These are phyloP conservation scores for Blastocystis sp. DNA, from an alignment of 352 stramenopile species.

Conservation along the genomic window DNA sequence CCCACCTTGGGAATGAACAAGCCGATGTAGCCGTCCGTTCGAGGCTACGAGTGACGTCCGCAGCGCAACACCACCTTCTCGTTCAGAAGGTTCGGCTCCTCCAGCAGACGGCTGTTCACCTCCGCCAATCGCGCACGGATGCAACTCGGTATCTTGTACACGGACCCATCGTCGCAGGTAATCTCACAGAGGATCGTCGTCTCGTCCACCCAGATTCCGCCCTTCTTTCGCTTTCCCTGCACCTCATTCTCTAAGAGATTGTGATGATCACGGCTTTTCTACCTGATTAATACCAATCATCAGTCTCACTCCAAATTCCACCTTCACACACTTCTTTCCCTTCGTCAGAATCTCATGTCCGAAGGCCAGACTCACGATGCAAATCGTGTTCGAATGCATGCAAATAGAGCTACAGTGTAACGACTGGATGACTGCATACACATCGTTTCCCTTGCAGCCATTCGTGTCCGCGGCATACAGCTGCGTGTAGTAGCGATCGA, in stretches of 20 bases:
- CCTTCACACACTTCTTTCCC: slow-evolving; percentile 42
- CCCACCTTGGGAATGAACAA: slow-evolving; percentile 67
- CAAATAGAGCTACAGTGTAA: slow-evolving; percentile 37
- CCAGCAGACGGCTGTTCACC: slow-evolving; percentile 56
- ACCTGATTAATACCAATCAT: background rate
- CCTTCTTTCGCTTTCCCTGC: slow-evolving; percentile 62
- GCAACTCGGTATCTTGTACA: slow-evolving; percentile 60
- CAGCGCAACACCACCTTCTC: slow-evolving; percentile 3
- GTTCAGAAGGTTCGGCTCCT: slow-evolving; percentile 59
- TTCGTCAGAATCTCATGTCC: slow-evolving; percentile 58
- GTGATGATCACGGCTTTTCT: slow-evolving; percentile 65
- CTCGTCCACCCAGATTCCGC: slow-evolving; percentile 69
- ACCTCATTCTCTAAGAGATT: slow-evolving; percentile 39
- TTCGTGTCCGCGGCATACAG: slow-evolving; percentile 51
- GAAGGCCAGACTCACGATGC: slow-evolving; percentile 63
- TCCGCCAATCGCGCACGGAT: slow-evolving; percentile 51
- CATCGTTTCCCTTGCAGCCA: slow-evolving; percentile 30
- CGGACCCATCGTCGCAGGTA: slow-evolving; percentile 57
- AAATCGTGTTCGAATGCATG: slow-evolving; percentile 69
- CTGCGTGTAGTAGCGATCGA: slow-evolving; percentile 69
- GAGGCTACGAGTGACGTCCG: slow-evolving; percentile 3
- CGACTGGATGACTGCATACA: background rate
- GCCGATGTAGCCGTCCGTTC: slow-evolving; percentile 57
- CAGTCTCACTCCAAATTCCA: slow-evolving; percentile 44
- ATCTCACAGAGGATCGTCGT: slow-evolving; percentile 55